A percentile compares a stretch with the other conserved stretches of the same genome.
phyloP scores from a whole-genome alignment of 306 rosid species.

The Lathyrus tuberosus region DNA sequence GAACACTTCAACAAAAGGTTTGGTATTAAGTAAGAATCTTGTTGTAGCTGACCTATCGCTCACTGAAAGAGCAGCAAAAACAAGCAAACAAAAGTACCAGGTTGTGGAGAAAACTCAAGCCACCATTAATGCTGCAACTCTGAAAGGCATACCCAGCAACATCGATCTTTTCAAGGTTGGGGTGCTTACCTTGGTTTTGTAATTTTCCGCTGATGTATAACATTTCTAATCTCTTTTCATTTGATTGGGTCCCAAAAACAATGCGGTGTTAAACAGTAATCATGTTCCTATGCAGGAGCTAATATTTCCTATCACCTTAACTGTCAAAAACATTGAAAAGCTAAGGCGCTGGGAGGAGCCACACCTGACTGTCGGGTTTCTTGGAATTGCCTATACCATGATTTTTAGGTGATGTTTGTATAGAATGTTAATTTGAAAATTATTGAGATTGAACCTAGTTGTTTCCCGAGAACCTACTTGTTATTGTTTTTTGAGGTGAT shows the following conservation, averaged over 20 bases:
- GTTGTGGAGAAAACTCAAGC: conserved; percentile 90
- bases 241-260: no score
- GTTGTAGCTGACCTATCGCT: conserved; percentile 78
- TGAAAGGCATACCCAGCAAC: conserved; percentile 94
- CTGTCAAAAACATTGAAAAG: conserved; percentile 62
- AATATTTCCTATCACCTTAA: conserved; percentile 63
- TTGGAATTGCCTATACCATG: conserved; percentile 61
- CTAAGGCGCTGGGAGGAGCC: conserved; percentile 96
- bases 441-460: conserved; percentile 13
- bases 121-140: conserved; percentile 91
- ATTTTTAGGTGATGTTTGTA: conserved; percentile 66
- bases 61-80: conserved; percentile 75
- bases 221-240: no score
- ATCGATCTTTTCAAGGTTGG: conserved; percentile 94
- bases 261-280: conserved; percentile 26
- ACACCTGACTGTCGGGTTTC: conserved; percentile 75
- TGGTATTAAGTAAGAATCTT: conserved; percentile 78
- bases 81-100: conserved; percentile 57
- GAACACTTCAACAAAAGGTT: conserved; percentile 65
- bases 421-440: neutral
- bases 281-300: conserved; percentile 73
- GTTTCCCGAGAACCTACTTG: conserved; percentile 21
- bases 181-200: conserved; percentile 16
- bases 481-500: conserved; percentile 33
- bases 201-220: no score